Evolutionary conservation across 169 alveolate species (phyloP), one percentile per base, ranked within the genome.

Genomic region (Cryptosporidium sp.): DNA sequence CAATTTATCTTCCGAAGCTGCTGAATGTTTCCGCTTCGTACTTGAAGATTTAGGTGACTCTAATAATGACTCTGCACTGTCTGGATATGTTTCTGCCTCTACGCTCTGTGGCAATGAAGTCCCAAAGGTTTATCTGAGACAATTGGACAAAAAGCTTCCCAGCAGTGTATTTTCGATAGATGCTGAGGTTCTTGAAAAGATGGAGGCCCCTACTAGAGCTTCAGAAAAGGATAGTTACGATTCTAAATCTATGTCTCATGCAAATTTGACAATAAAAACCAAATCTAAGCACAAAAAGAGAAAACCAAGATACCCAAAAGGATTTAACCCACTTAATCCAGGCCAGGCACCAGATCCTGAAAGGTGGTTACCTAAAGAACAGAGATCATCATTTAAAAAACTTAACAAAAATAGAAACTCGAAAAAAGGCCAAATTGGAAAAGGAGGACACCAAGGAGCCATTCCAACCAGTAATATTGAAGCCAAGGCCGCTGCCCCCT

Each of bases 271-370:
- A 0, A 26, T 68, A 14, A 56, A 91, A 71, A 71, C 35, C 12
- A 70, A 85, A 67, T 8, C 37, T 69, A 72, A 52, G 70, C 39
- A 23, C 8, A 33, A 69, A 29, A 92, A 75, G 44, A 67, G 85
- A 70, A 91, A 92, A 26, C 91, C 92, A 29, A 89, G 84, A 12
- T 92, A 85, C 48, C 94, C 94, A 9, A 92, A 92, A 69, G 93
- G 93, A 75, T 91, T 92, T 62, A 93, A 92, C 39, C 94, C 94
- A 26, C 23, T 29, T 9, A 85, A 92, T 18, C 94, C 94, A 12
- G 91, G 91, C 0, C 94, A 86, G 14, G 69, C 65, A 10, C 94
- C 94, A 16, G 94, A 92, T 52, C 94, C 94, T 26, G 94, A 92
- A 37, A 70, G 94, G 42, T 92, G 94, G 94, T 85, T 92, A 31